phyloP scores from a whole-genome alignment of 148 eudicot species.

The Rheum nobile region DNA sequence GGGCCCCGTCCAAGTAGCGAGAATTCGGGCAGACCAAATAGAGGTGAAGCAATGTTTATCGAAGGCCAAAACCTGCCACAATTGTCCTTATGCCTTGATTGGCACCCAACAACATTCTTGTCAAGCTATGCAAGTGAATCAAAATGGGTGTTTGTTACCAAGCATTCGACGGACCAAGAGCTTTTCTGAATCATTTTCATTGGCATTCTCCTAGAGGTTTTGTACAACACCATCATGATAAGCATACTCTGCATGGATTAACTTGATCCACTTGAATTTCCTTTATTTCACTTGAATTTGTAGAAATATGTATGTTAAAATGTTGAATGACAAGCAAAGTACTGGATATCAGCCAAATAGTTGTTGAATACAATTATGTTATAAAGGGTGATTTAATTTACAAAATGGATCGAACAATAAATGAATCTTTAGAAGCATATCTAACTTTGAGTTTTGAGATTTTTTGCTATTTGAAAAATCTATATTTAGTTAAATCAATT shows the following conservation, averaged over 20 bases:
- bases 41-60: slow-evolving; percentile 48
- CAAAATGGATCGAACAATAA: too few species aligned
- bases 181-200: slow-evolving; percentile 50
- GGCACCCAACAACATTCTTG: slow-evolving; percentile 8
- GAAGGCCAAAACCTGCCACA: slow-evolving; percentile 7
- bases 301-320: slow-evolving; percentile 40
- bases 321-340: too few species aligned
- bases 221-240: slow-evolving; percentile 20
- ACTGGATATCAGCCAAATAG: too few species aligned
- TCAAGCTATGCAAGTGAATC: slow-evolving; percentile 4
- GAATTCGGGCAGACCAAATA: slow-evolving; percentile 72
- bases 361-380: too few species aligned
- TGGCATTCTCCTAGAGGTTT: slow-evolving; percentile 21
- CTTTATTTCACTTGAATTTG: slow-evolving; percentile 49
- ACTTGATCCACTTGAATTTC: slow-evolving; percentile 51
- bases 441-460: too few species aligned
- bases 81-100: slow-evolving; percentile 29
- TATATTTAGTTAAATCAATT: too few species aligned
- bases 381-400: too few species aligned
- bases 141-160: not conserved
- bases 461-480: too few species aligned
- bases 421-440: too few species aligned
- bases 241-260: slow-evolving; percentile 21
- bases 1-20: slow-evolving; percentile 96
- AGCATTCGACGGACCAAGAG: slow-evolving; percentile 14